These are phyloP conservation scores for Heracleum sosnowskyi DNA, from an alignment of 129 eudicot genomes.

Conservation along the genomic window DNA sequence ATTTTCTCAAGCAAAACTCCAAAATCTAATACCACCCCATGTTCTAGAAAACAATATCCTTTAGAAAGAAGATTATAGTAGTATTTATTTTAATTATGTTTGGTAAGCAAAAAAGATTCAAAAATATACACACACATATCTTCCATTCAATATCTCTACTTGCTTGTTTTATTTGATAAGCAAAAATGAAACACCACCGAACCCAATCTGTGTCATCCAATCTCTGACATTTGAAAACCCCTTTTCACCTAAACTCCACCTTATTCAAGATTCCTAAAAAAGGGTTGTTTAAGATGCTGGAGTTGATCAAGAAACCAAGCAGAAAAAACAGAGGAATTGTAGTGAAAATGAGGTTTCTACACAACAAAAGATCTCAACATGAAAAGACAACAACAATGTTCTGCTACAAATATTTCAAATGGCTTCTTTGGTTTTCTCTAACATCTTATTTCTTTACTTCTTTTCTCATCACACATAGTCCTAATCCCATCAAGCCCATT, in stretches of 20 bases:
- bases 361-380: slow-evolving; percentile 14
- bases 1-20: background rate
- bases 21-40: background rate
- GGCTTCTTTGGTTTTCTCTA: slow-evolving; percentile 61
- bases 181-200: slow-evolving; percentile 12
- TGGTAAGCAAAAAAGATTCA: background rate
- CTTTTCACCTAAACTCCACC: slow-evolving; percentile 6
- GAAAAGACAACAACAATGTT: slow-evolving; percentile 16
- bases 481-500: slow-evolving; percentile 23
- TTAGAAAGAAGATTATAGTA: no score
- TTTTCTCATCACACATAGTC: slow-evolving; percentile 28
- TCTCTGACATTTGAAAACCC: background rate
- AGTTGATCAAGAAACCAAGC: slow-evolving; percentile 13
- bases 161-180: background rate
- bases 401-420: slow-evolving; percentile 49
- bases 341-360: slow-evolving; percentile 44
- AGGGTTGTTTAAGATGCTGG: slow-evolving; percentile 16
- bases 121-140: background rate
- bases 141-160: no score
- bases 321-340: slow-evolving; percentile 26
- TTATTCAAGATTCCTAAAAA: background rate
- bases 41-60: background rate
- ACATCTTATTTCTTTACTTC: slow-evolving; percentile 46
- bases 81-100: background rate
- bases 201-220: background rate